A percentile compares a stretch with the other conserved stretches of the same genome.
Conservation (phyloP, 495 filamentous ascomycete genomes). For the Aspergillus kassunensis region DNA sequence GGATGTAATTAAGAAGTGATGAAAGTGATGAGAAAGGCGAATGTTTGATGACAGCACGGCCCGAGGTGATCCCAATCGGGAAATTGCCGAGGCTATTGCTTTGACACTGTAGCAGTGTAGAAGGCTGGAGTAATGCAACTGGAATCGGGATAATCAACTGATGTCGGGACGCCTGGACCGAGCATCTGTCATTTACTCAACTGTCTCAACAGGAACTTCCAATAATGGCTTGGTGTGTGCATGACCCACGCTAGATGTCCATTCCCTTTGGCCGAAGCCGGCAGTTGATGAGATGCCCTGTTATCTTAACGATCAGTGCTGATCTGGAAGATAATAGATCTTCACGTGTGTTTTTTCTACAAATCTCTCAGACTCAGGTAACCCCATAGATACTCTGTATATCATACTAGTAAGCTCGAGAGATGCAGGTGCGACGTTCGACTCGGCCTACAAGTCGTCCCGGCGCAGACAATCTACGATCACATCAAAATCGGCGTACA, state of each 20-base stretch:
- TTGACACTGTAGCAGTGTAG: background rate
- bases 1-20: background rate
- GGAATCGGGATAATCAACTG: background rate
- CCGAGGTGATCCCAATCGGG: constrained; percentile 19
- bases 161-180: background rate
- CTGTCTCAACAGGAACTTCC: background rate
- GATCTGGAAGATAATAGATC: background rate
- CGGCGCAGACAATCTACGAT: too few relatives aligned
- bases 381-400: too few relatives aligned
- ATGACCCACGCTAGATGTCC: background rate
- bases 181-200: background rate
- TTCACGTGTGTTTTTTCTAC: too few relatives aligned
- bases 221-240: background rate
- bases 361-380: background rate
- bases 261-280: constrained; percentile 4
- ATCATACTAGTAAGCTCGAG: too few relatives aligned
- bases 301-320: constrained; percentile 5
- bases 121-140: background rate
- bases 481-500: too few relatives aligned
- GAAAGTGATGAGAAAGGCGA: background rate
- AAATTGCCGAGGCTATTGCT: constrained; percentile 19
- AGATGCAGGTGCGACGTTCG: too few relatives aligned
- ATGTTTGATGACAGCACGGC: too few relatives aligned
- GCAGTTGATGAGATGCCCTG: constrained; percentile 1
- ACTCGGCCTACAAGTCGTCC: too few relatives aligned